Conservation (phyloP, 306 rosid species). For the Prunus mume region DNA sequence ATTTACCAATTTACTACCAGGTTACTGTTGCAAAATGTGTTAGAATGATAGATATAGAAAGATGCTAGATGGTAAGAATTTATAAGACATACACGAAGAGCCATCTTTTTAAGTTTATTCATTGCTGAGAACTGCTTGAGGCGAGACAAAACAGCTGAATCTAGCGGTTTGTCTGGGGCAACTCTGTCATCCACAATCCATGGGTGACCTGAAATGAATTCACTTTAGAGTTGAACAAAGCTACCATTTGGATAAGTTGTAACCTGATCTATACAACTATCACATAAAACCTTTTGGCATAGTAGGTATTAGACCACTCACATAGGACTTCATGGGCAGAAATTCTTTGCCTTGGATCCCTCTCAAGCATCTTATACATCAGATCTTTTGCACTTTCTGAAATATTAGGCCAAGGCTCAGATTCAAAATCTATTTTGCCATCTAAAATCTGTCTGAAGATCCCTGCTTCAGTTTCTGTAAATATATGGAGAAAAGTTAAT, state of each 20-base stretch:
- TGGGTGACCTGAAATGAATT: conserved; percentile 65
- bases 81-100: conserved; percentile 54
- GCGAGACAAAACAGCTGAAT: conserved; percentile 88
- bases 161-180: conserved; percentile 87
- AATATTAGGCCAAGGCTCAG: conserved; percentile 85
- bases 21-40: neutral
- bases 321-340: conserved; percentile 88
- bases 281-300: neutral
- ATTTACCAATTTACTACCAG: neutral
- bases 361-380: conserved; percentile 63
- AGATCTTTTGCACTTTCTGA: conserved; percentile 81
- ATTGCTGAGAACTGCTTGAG: conserved; percentile 87
- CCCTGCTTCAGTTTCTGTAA: conserved; percentile 78
- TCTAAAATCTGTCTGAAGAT: conserved; percentile 76
- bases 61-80: neutral
- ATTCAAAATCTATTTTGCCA: conserved; percentile 66
- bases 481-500: conserved; percentile 20
- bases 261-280: conserved; percentile 2
- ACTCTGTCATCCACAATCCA: conserved; percentile 84
- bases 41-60: conserved; percentile 10
- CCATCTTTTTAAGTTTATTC: conserved; percentile 91
- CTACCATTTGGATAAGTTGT: neutral
- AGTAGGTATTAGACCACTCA: conserved; percentile 42
- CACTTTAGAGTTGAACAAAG: conserved; percentile 14
- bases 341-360: conserved; percentile 67